Evolutionary conservation across 2,329 filamentous ascomycete genomes (phyloP).

Genomic region (Epichloe hybrida): DNA sequence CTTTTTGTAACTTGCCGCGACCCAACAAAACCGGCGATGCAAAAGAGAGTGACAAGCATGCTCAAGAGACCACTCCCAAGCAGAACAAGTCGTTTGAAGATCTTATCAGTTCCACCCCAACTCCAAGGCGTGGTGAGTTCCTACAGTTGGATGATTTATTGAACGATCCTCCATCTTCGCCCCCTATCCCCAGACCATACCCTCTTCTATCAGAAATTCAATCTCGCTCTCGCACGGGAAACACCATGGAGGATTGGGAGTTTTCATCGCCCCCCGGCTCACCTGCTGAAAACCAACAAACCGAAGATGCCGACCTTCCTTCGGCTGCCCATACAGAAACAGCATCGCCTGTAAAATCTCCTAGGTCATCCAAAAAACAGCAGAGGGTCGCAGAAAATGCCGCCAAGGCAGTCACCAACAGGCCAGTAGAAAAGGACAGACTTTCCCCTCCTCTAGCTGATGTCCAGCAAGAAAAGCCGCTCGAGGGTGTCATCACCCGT

Average conservation of each 20-base stretch:
- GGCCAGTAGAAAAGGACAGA: background rate
- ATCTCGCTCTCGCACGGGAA: conserved; percentile 28
- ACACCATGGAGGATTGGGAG: conserved; percentile 30
- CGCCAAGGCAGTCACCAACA: background rate
- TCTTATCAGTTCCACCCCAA: conserved; percentile 47
- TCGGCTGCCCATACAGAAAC: conserved; percentile 6
- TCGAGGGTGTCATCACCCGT: background rate
- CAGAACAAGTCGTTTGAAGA: conserved; percentile 30
- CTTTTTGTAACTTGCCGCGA: conserved; percentile 10
- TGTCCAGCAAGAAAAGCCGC: background rate
- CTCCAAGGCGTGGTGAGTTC: conserved; percentile 41
- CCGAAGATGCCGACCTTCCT: conserved; percentile 7
- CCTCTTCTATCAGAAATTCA: conserved; percentile 38
- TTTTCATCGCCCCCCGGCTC: conserved; percentile 47
- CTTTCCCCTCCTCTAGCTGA: background rate
- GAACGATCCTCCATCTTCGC: conserved; percentile 44
- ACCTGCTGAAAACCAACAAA: conserved; percentile 24
- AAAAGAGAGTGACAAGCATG: conserved; percentile 9
- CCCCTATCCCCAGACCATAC: conserved; percentile 40
- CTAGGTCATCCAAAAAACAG: conserved; percentile 6
- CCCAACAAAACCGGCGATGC: conserved; percentile 6
- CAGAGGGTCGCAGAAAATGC: background rate
- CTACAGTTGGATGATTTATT: conserved; percentile 35
- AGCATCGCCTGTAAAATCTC: conserved; percentile 7
- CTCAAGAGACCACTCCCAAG: conserved; percentile 32